Percentiles rank a stretch among this genome's conserved stretches.
Evolutionary conservation across 106 monocot species (phyloP).

Genomic region (Dioscorea alata): DNA sequence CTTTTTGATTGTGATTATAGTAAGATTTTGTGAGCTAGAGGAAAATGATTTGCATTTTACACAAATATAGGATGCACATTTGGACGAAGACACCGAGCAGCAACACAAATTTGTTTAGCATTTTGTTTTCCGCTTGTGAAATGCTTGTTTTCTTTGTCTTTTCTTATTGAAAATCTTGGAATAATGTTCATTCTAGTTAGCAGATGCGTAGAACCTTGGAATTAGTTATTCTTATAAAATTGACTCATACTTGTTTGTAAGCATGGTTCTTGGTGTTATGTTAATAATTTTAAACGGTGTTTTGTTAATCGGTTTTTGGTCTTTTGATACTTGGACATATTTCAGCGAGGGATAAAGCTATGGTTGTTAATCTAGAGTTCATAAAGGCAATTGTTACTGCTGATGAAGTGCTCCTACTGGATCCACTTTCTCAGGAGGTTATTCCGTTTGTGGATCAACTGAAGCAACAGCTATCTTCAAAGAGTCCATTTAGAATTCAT

Average conservation of each 20-base stretch:
- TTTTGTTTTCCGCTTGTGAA: too few relatives aligned
- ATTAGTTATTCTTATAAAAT: neutral
- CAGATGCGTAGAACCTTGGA: neutral
- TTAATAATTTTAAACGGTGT: neutral
- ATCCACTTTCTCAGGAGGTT: slow-evolving; percentile 72
- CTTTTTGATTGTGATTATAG: too few relatives aligned
- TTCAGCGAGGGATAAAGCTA: slow-evolving; percentile 92
- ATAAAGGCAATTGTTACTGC: slow-evolving; percentile 90
- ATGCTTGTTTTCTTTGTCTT: too few relatives aligned
- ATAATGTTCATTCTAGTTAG: neutral
- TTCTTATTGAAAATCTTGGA: neutral
- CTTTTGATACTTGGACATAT: slow-evolving; percentile 11
- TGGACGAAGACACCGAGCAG: too few relatives aligned
- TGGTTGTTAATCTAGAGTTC: slow-evolving; percentile 88
- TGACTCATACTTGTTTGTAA: neutral
- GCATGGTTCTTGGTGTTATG: neutral
- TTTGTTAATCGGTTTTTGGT: neutral
- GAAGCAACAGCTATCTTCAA: slow-evolving; percentile 55
- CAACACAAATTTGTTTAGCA: too few relatives aligned
- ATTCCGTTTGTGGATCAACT: slow-evolving; percentile 82
- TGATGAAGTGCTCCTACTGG: slow-evolving; percentile 77
- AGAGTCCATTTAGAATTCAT: slow-evolving; percentile 22
- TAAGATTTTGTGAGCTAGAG: too few relatives aligned
- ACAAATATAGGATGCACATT: too few relatives aligned
- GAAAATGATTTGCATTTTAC: too few relatives aligned